These are phyloP conservation scores for Russula vinacea DNA, from an alignment of 768 basidiomycete genomes.

Conservation along the genomic window DNA sequence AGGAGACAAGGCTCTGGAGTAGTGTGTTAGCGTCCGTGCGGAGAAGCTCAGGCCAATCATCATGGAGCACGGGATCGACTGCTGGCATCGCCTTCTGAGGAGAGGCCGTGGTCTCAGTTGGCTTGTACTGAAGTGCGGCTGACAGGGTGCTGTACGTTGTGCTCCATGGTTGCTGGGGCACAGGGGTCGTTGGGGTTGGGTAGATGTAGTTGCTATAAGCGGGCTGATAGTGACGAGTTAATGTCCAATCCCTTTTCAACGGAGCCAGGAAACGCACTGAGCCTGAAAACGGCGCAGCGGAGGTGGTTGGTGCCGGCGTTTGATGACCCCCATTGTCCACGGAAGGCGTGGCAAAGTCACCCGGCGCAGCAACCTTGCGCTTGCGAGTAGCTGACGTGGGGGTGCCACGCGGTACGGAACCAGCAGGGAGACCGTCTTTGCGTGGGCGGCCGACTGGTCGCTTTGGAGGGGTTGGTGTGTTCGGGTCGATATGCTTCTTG, in stretches of 20 bases:
- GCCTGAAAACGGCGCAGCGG: constrained; percentile 22
- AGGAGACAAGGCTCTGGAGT: constrained; percentile 52
- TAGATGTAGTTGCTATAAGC: constrained; percentile 25
- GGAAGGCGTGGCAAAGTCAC: constrained; percentile 33
- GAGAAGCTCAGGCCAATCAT: constrained; percentile 64
- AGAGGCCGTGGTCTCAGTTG: constrained; percentile 17
- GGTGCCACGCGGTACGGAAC: constrained; percentile 51
- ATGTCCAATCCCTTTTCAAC: constrained; percentile 5
- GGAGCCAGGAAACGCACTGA: constrained; percentile 20
- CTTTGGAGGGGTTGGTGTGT: constrained; percentile 55
- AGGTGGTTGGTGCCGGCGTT: constrained; percentile 15
- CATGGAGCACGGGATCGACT: constrained; percentile 41
- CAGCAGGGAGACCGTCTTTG: constrained; percentile 79
- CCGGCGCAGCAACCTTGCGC: constrained; percentile 33
- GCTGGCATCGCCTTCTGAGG: constrained; percentile 15
- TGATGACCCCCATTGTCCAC: constrained; percentile 9
- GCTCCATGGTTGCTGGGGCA: constrained; percentile 24
- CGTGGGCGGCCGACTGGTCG: constrained; percentile 77
- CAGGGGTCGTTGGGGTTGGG: constrained; percentile 20
- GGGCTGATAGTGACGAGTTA: constrained; percentile 8
- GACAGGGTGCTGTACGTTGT: constrained; percentile 29
- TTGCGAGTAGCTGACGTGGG: constrained; percentile 33
- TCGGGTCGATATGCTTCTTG: constrained; percentile 46
- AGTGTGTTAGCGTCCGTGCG: constrained; percentile 56
- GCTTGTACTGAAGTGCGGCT: constrained; percentile 29